Conservation (phyloP, 1,139 yeast genomes). For the Nakaseomyces delphensis region DNA sequence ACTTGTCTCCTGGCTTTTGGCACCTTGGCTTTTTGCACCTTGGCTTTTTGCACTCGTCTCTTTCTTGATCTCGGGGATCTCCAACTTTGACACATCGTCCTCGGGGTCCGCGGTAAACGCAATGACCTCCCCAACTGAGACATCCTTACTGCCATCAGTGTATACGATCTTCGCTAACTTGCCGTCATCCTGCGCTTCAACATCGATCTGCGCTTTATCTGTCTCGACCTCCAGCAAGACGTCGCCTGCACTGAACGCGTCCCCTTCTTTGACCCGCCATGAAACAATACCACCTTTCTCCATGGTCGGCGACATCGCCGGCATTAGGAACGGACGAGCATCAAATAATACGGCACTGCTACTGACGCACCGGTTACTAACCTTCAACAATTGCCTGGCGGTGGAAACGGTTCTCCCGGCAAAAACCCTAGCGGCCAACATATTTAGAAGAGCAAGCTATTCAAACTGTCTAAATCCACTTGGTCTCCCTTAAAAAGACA, state of each 20-base stretch:
- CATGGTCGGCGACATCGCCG: slow-evolving; percentile 99
- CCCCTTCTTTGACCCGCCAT: slow-evolving; percentile 87
- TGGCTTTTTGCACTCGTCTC: slow-evolving; percentile 8
- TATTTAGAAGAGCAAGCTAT: no score
- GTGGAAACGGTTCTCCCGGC: neutral
- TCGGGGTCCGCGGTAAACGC: slow-evolving; percentile 83
- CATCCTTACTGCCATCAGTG: slow-evolving; percentile 64
- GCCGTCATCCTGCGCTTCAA: slow-evolving; percentile 92
- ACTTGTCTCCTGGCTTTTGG: slow-evolving; percentile 10
- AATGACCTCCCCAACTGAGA: slow-evolving; percentile 83
- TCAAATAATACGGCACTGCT: slow-evolving; percentile 14
- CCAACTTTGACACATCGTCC: slow-evolving; percentile 63
- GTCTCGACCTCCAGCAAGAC: slow-evolving; percentile 84
- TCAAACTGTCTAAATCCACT: no score
- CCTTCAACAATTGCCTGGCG: neutral
- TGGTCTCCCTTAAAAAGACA: neutral
- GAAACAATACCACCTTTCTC: slow-evolving; percentile 92
- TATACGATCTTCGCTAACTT: slow-evolving; percentile 67
- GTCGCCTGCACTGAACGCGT: slow-evolving; percentile 72
- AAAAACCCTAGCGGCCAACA: slow-evolving; percentile 2
- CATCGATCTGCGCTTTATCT: slow-evolving; percentile 88
- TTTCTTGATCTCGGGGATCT: slow-evolving; percentile 41
- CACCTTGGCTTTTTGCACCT: no score
- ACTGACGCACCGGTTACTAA: neutral
- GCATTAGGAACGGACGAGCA: slow-evolving; percentile 74